Evolutionary conservation across 306 rosid genomes (phyloP).

Genomic region (Carpinus fangiana): DNA sequence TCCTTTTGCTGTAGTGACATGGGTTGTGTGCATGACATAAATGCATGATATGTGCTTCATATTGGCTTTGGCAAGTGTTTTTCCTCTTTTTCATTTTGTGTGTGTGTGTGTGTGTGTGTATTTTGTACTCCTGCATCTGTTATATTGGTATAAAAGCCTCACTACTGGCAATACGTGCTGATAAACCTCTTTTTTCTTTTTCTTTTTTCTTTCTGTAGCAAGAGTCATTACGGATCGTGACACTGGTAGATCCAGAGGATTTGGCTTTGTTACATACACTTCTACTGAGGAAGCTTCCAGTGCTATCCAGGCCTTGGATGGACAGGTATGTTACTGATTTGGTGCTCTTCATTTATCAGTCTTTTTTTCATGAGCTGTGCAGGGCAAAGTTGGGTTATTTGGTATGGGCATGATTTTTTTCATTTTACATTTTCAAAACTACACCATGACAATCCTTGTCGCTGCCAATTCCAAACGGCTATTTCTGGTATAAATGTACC

Average conservation of each 20-base stretch:
- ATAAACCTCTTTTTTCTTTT: background rate
- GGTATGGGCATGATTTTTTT: background rate
- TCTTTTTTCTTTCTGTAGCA: slow-evolving; percentile 40
- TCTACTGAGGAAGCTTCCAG: slow-evolving; percentile 79
- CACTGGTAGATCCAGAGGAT: slow-evolving; percentile 84
- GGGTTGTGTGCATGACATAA: background rate
- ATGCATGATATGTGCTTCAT: background rate
- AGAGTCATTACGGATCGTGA: slow-evolving; percentile 78
- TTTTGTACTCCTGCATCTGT: background rate
- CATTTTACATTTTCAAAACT: background rate
- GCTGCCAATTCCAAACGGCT: background rate
- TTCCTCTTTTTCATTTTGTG: background rate
- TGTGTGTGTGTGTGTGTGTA: too few species aligned
- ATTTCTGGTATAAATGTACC: background rate
- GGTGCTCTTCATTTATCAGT: background rate
- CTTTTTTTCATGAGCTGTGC: background rate
- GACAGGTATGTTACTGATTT: slow-evolving; percentile 51
- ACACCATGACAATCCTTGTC: background rate
- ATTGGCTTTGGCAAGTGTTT: background rate
- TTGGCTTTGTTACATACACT: slow-evolving; percentile 71
- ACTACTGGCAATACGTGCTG: background rate
- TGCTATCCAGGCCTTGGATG: slow-evolving; percentile 85
- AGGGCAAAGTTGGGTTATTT: background rate
- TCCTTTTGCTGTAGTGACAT: background rate
- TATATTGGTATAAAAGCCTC: background rate